Percentiles rank a stretch among this genome's conserved stretches.
Evolutionary conservation across 352 stramenopile species (phyloP).

Genomic region (Phytopythium oedochilum): DNA sequence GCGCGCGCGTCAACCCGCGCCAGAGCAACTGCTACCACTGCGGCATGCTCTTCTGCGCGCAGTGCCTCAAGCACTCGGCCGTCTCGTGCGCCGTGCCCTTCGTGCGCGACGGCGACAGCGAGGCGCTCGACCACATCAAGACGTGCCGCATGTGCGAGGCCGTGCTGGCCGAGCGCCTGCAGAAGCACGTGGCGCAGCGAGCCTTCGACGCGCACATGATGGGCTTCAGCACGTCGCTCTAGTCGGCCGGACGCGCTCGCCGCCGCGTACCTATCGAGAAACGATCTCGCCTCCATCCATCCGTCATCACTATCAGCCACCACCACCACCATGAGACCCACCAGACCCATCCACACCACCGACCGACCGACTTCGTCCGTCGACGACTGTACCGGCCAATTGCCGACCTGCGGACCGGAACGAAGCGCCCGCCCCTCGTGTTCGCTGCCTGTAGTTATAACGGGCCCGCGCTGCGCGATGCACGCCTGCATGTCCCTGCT

Average conservation of each 20-base stretch:
- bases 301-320: not conserved
- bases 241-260: slow-evolving; percentile 3
- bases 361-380: not conserved
- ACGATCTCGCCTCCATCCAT: not conserved
- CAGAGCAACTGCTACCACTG: slow-evolving; percentile 84
- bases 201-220: slow-evolving; percentile 55
- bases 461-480: not conserved
- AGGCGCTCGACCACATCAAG: slow-evolving; percentile 41
- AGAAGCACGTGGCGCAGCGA: slow-evolving; percentile 44
- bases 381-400: not conserved
- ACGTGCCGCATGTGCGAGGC: slow-evolving; percentile 61
- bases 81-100: slow-evolving; percentile 53
- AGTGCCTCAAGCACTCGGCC: slow-evolving; percentile 51
- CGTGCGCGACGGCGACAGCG: slow-evolving; percentile 46
- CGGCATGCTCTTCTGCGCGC: slow-evolving; percentile 63
- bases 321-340: not conserved
- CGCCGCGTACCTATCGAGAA: not conserved
- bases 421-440: not conserved
- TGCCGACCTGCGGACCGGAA: not conserved
- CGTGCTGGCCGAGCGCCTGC: slow-evolving; percentile 50
- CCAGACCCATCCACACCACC: not conserved
- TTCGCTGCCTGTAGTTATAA: not conserved
- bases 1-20: slow-evolving; percentile 33
- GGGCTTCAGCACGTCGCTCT: slow-evolving; percentile 32
- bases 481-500: not conserved